phyloP scores from a whole-genome alignment of 352 stramenopile species.

The Globisporangium radiosum region DNA sequence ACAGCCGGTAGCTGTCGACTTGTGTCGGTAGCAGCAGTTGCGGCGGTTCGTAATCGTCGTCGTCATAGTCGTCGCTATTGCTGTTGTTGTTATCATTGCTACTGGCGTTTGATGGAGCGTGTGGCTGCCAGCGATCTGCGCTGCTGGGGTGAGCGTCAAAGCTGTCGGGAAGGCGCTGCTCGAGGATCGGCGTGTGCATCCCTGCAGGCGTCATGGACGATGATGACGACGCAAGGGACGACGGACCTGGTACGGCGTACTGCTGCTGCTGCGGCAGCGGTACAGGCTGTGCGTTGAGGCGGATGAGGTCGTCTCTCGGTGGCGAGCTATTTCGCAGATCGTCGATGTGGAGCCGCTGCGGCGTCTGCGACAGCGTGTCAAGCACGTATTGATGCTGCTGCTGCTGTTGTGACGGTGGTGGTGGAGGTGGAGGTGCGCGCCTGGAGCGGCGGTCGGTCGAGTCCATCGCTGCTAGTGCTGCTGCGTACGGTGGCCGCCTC shows the following conservation, averaged over 20 bases:
- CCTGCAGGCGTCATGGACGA: background rate
- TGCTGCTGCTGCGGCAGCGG: background rate
- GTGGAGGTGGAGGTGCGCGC: no score
- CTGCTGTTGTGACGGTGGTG: background rate
- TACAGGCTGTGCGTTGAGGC: background rate
- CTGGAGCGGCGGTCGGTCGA: no score
- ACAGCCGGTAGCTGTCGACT: background rate
- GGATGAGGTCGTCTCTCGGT: background rate
- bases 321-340: conserved; percentile 6
- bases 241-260: background rate
- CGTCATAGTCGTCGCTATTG: no score
- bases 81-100: no score
- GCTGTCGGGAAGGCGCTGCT: background rate
- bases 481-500: background rate
- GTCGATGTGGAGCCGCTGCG: conserved; percentile 7
- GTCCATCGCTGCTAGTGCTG: no score
- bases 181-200: background rate
- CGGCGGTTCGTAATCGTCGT: background rate
- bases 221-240: background rate
- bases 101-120: background rate
- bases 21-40: background rate
- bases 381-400: background rate
- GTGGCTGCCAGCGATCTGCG: background rate
- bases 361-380: background rate
- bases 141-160: no score